These are phyloP conservation scores for Quercus bicolor DNA, from an alignment of 306 rosid species.

Conservation along the genomic window DNA sequence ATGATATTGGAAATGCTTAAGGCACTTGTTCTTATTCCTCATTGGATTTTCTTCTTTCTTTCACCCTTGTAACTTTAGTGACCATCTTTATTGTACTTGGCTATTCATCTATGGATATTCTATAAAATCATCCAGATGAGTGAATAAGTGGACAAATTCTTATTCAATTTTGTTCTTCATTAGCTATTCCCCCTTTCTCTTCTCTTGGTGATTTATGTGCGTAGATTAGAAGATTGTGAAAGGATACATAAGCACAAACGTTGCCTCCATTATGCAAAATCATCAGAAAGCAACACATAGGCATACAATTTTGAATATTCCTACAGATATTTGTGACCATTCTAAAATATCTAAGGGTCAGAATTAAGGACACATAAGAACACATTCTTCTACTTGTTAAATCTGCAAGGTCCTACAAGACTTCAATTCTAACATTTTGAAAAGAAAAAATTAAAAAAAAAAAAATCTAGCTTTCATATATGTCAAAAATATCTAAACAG, in stretches of 20 bases:
- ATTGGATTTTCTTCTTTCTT: no score
- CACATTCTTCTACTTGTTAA: background rate
- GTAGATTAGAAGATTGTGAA: background rate
- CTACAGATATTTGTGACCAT: conserved; percentile 15
- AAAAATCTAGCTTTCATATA: background rate
- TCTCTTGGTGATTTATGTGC: background rate
- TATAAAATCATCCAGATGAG: background rate
- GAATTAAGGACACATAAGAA: background rate
- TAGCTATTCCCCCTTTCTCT: background rate
- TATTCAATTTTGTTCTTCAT: background rate
- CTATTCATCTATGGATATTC: background rate
- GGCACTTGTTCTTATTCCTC: no score
- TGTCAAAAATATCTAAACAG: background rate
- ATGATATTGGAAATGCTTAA: no score
- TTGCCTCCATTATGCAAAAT: background rate
- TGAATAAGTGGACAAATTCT: background rate
- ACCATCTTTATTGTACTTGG: no score
- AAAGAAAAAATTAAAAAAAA: background rate
- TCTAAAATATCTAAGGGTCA: conserved; percentile 10
- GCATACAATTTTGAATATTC: background rate
- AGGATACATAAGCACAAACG: background rate
- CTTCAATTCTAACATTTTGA: background rate
- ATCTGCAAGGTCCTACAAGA: background rate
- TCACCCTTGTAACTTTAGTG: no score
- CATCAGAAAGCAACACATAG: background rate